phyloP scores from a whole-genome alignment of 768 basidiomycete genomes.

The Udeniomyces megalosporus region DNA sequence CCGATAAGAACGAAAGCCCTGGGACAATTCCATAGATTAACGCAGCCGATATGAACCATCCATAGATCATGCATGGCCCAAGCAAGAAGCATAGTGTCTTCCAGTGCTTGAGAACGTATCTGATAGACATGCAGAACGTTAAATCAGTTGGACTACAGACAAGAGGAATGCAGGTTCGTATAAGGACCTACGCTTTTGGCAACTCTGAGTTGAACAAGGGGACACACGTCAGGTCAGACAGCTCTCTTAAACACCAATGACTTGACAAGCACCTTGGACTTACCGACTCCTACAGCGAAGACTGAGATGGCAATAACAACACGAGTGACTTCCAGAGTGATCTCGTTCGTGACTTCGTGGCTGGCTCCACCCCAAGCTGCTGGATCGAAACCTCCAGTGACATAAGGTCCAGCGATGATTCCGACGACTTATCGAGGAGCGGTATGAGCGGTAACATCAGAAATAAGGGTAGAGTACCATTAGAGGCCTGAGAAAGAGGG shows the following conservation, averaged over 20 bases:
- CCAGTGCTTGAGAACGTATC: conserved; percentile 85
- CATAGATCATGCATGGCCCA: conserved; percentile 40
- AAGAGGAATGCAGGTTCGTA: conserved; percentile 31
- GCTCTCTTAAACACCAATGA: not conserved
- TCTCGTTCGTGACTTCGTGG: conserved; percentile 40
- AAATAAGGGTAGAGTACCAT: too few relatives aligned
- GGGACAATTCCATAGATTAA: conserved; percentile 88
- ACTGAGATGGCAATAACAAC: conserved; percentile 92
- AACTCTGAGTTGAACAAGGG: conserved; percentile 34
- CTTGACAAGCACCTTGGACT: not conserved
- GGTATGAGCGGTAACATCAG: too few relatives aligned
- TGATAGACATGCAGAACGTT: too few relatives aligned
- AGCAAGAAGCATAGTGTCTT: conserved; percentile 70
- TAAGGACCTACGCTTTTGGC: conserved; percentile 43
- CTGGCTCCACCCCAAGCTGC: conserved; percentile 17
- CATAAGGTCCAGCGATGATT: conserved; percentile 20
- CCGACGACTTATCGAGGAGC: conserved; percentile 15
- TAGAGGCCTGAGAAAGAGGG: conserved; percentile 20
- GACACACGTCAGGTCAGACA: too few relatives aligned
- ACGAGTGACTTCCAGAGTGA: conserved; percentile 81
- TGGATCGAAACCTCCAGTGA: conserved; percentile 22
- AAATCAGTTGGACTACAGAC: too few relatives aligned
- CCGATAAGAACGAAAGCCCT: conserved; percentile 69
- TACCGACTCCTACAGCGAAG: conserved; percentile 84
- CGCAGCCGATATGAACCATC: conserved; percentile 77